phyloP scores from a whole-genome alignment of 179 eudicot species.

The Patellifolia procumbens region DNA sequence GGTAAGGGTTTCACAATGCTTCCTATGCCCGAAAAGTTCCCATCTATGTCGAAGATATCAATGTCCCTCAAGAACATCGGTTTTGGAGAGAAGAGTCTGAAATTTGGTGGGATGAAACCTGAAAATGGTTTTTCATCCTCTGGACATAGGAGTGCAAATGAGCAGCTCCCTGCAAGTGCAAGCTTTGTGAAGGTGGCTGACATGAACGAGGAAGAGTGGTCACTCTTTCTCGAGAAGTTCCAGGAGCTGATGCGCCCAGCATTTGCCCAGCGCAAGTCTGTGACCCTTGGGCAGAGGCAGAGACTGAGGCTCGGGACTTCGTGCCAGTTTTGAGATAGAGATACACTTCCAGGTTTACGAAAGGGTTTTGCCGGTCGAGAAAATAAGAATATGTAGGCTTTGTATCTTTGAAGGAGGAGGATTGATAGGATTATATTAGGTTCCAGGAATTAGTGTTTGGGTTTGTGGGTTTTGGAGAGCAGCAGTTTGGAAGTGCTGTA shows the following conservation, averaged over 20 bases:
- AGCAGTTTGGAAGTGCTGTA: slow-evolving; percentile 44
- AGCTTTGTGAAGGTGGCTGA: slow-evolving; percentile 70
- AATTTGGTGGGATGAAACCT: slow-evolving; percentile 37
- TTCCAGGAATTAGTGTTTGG: slow-evolving; percentile 16
- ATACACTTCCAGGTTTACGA: slow-evolving; percentile 11
- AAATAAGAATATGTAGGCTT: slow-evolving; percentile 31
- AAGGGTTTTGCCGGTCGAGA: slow-evolving; percentile 10
- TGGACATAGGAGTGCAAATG: slow-evolving; percentile 74
- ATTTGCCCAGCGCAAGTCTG: slow-evolving; percentile 54
- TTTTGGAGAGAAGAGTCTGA: slow-evolving; percentile 48
- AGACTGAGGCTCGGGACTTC: slow-evolving; percentile 82
- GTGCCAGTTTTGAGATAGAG: slow-evolving; percentile 72
- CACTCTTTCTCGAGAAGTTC: slow-evolving; percentile 61
- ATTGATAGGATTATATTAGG: slow-evolving; percentile 20
- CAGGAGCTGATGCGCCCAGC: slow-evolving; percentile 62
- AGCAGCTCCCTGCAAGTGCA: slow-evolving; percentile 60
- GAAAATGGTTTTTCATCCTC: slow-evolving; percentile 53
- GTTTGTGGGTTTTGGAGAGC: slow-evolving; percentile 23
- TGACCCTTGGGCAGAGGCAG: slow-evolving; percentile 59
- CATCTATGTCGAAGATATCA: slow-evolving; percentile 48
- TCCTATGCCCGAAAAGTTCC: slow-evolving; percentile 24
- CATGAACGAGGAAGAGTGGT: slow-evolving; percentile 75
- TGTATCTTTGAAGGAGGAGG: slow-evolving; percentile 21
- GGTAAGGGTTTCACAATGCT: neutral
- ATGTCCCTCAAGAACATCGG: slow-evolving; percentile 52